These are phyloP conservation scores for Mycena leptocephala DNA, from an alignment of 768 basidiomycete genomes.

Conservation along the genomic window DNA sequence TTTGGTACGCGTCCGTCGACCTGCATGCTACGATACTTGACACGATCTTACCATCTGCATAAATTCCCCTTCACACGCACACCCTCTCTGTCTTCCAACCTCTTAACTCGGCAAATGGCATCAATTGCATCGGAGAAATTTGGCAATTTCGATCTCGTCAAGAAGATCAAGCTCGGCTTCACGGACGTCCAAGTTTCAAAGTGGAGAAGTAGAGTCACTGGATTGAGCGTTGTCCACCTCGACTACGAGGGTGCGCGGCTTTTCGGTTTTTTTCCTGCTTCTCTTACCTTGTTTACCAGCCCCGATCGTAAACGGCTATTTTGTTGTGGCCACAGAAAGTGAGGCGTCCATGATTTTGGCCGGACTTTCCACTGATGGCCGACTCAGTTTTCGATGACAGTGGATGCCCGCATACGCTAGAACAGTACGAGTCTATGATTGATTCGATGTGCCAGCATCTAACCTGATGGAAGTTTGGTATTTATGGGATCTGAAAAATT, in stretches of 20 bases:
- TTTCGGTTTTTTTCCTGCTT: constrained; percentile 12
- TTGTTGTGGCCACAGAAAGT: constrained; percentile 94
- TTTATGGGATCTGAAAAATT: constrained; percentile 89
- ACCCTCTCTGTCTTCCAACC: constrained; percentile 33
- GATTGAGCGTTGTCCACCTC: constrained; percentile 92
- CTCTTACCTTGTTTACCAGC: constrained; percentile 61
- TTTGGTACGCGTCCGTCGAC: constrained; percentile 13
- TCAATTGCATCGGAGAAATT: constrained; percentile 56
- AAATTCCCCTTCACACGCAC: constrained; percentile 29
- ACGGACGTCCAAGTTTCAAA: constrained; percentile 89
- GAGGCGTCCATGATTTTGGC: constrained; percentile 23
- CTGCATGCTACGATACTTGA: constrained; percentile 57
- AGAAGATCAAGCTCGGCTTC: constrained; percentile 82
- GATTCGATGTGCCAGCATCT: background rate
- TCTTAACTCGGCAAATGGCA: constrained; percentile 45
- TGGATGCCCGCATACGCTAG: constrained; percentile 96
- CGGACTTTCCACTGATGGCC: background rate
- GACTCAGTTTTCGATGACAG: constrained; percentile 90
- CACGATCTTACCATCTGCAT: constrained; percentile 26
- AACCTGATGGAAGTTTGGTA: constrained; percentile 30
- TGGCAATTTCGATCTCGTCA: constrained; percentile 90
- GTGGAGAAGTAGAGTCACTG: constrained; percentile 90
- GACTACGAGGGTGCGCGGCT: constrained; percentile 85
- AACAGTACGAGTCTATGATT: constrained; percentile 76
- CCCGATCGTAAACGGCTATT: constrained; percentile 93